Evolutionary conservation across 352 stramenopile genomes (phyloP), one percentile per base, ranked within the genome.

Genomic region (Lagenidium giganteum): DNA sequence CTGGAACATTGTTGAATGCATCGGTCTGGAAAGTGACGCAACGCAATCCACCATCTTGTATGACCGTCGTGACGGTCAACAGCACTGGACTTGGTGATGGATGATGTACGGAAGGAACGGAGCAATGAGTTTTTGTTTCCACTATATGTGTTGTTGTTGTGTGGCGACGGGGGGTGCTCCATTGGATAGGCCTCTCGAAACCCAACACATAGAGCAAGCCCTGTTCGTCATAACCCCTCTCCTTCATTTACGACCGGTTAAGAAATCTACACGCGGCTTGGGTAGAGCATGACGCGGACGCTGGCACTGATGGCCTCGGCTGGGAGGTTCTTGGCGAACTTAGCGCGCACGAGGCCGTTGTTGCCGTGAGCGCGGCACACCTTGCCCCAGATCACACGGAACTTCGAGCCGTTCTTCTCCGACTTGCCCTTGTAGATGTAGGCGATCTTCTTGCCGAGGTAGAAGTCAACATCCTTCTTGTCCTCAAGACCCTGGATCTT

Each of bases 221-320:
- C 2, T 33, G 14, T 57, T 61, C 52, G 52, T 61, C 34, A 50
- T 62, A 70, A 67, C 56, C 55, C 55, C 59, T 70, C 60, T 67
- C 64, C 63, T 54, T 42, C n/a, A n/a, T n/a, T n/a, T n/a, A n/a
- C n/a, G n/a, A n/a, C 11, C 13, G 20, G n/a, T 23, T 12, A 22
- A 54, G 42, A 30, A 57, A 54, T 47, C 57, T 99, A 99, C 57
- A 99, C 94, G 67, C 86, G 88, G 67, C 86, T 98, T 51, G 97
- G 97, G 83, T 99, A 99, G 47, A 99, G 93, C 96, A 99, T 99
- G 64, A 99, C 92, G 66, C 96, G 88, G 42, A 99, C 95, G 49
- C 82, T 92, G 64, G 86, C 87, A 68, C 96, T 97, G 64, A 99
- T 99, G 57, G 95, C 86, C 60, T 91, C 80, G 43, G 89, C 88